These are phyloP conservation scores for Fraxinus quadrangulata DNA, from an alignment of 257 asterid genomes.

Conservation along the genomic window DNA sequence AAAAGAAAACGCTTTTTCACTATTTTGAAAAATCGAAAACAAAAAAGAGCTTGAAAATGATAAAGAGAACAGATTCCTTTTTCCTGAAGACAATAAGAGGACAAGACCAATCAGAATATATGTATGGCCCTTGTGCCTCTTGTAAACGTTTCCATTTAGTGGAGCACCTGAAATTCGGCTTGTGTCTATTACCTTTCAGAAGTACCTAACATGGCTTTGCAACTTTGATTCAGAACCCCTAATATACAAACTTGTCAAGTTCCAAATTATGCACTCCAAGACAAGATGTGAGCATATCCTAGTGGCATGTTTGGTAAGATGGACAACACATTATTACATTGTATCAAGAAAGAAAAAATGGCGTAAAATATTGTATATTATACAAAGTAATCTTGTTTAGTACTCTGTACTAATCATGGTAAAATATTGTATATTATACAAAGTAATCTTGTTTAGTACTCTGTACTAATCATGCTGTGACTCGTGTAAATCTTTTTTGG, in stretches of 20 bases:
- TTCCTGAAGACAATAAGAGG: slow-evolving; percentile 31
- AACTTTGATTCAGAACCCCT: neutral
- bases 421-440: neutral
- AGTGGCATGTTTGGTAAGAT: neutral
- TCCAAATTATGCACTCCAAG: neutral
- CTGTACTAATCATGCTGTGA: neutral
- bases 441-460: neutral
- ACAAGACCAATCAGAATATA: slow-evolving; percentile 35
- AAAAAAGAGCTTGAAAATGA: too few species aligned
- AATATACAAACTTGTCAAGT: neutral
- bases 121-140: slow-evolving; percentile 37
- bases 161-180: slow-evolving; percentile 20
- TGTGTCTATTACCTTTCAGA: slow-evolving; percentile 1
- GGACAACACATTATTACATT: neutral
- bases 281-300: neutral
- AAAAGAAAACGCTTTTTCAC: too few species aligned
- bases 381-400: neutral
- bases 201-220: neutral
- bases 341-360: neutral
- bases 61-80: neutral
- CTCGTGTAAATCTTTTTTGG: neutral
- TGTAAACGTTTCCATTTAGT: slow-evolving; percentile 27
- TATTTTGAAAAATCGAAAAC: too few species aligned
- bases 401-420: neutral
- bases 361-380: neutral